phyloP scores from a whole-genome alignment of 495 filamentous ascomycete genomes.

The Podospora fimiseda region DNA sequence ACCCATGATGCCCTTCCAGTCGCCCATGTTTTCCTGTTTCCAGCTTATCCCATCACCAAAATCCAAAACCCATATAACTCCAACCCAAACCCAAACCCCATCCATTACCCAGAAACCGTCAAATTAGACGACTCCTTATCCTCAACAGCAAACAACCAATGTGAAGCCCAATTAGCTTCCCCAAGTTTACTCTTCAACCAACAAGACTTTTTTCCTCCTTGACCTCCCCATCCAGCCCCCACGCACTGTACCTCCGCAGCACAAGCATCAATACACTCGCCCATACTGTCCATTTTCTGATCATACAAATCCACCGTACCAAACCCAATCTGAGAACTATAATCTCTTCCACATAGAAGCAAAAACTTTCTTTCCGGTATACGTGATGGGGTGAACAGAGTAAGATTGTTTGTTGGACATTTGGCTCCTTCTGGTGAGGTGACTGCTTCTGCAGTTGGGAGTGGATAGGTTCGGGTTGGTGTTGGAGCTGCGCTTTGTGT shows the following conservation, averaged over 20 bases:
- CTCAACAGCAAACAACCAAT: conserved; percentile 42
- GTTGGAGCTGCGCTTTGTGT: too few relatives aligned
- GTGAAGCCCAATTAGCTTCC: conserved; percentile 39
- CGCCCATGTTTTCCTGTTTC: too few relatives aligned
- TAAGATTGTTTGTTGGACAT: conserved; percentile 31
- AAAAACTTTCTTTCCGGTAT: conserved; percentile 17
- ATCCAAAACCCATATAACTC: too few relatives aligned
- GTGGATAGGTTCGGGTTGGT: background rate
- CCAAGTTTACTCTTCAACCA: conserved; percentile 51
- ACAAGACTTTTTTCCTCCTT: conserved; percentile 27
- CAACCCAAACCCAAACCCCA: too few relatives aligned
- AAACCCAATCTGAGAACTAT: conserved; percentile 19
- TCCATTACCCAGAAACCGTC: too few relatives aligned
- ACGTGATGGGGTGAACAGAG: conserved; percentile 21
- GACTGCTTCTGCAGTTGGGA: background rate
- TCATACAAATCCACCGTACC: conserved; percentile 26
- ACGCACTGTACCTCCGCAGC: conserved; percentile 21
- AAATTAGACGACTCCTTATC: too few relatives aligned
- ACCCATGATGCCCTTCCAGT: too few relatives aligned
- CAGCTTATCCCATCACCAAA: too few relatives aligned
- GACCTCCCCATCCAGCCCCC: conserved; percentile 31
- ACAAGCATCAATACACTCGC: conserved; percentile 28
- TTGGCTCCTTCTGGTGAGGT: conserved; percentile 5
- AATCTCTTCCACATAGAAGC: conserved; percentile 33
- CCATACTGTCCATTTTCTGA: conserved; percentile 15